Percentiles rank a stretch among this genome's conserved stretches.
phyloP scores from a whole-genome alignment of 768 basidiomycete species.

The Tricholoma bakamatsutake region DNA sequence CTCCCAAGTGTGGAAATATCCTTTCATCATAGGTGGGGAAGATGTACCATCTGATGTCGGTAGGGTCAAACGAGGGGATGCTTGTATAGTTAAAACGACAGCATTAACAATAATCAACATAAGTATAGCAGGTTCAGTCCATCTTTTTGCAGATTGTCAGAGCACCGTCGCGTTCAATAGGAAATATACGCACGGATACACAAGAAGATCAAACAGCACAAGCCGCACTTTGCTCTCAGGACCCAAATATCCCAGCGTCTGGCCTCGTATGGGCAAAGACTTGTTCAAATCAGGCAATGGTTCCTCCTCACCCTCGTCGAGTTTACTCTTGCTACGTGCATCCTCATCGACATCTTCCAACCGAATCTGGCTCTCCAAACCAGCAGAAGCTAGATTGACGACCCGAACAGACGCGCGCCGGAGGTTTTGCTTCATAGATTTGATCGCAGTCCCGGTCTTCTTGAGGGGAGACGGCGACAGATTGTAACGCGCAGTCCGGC shows the following conservation, averaged over 20 bases:
- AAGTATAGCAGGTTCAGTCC: slow-evolving; percentile 84
- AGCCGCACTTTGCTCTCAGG: slow-evolving; percentile 60
- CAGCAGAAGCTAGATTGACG: slow-evolving; percentile 67
- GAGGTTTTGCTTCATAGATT: slow-evolving; percentile 49
- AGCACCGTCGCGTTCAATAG: background rate
- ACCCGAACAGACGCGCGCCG: slow-evolving; percentile 69
- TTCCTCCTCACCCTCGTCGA: slow-evolving; percentile 26
- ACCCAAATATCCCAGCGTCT: slow-evolving; percentile 73
- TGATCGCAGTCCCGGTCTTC: slow-evolving; percentile 54
- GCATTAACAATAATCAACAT: slow-evolving; percentile 81
- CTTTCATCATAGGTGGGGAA: slow-evolving; percentile 39
- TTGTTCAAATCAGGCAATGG: slow-evolving; percentile 38
- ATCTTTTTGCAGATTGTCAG: slow-evolving; percentile 35
- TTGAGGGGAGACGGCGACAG: slow-evolving; percentile 52
- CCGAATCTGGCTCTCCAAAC: slow-evolving; percentile 54
- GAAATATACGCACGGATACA: slow-evolving; percentile 54
- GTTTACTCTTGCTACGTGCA: slow-evolving; percentile 15
- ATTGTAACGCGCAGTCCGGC: slow-evolving; percentile 47
- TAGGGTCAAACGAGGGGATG: slow-evolving; percentile 54
- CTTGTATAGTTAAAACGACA: slow-evolving; percentile 75
- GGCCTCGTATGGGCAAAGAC: slow-evolving; percentile 58
- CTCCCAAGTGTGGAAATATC: slow-evolving; percentile 89
- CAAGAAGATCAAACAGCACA: slow-evolving; percentile 60
- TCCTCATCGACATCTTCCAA: slow-evolving; percentile 41
- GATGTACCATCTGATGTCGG: slow-evolving; percentile 35